Percentiles rank a stretch among this genome's conserved stretches.
Conservation (phyloP, 192 early-diverging fungal species). For the Spinellus fusiger region DNA sequence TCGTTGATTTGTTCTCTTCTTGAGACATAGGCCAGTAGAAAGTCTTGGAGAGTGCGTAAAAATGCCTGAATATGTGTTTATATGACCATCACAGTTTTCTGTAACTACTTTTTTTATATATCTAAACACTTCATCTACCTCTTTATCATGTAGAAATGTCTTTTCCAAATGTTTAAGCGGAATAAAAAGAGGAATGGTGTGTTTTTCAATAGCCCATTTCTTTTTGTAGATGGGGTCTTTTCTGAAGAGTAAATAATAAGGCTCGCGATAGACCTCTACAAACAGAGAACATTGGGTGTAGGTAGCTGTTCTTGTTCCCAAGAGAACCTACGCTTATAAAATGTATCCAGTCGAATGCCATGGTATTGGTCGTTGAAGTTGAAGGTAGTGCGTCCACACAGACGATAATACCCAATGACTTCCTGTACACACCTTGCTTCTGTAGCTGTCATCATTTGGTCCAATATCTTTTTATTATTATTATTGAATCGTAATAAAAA, state of each 20-base stretch:
- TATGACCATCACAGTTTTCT: not conserved
- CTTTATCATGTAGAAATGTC: constrained; percentile 32
- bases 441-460: constrained; percentile 6
- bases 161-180: constrained; percentile 31
- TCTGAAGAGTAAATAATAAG: constrained; percentile 40
- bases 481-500: not conserved
- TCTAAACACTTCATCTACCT: too few relatives aligned
- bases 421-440: constrained; percentile 16
- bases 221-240: not conserved
- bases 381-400: constrained; percentile 31
- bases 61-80: constrained; percentile 4
- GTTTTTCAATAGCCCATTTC: constrained; percentile 25
- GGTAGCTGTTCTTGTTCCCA: not conserved
- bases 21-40: constrained; percentile 20
- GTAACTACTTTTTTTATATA: not conserved
- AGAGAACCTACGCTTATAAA: constrained; percentile 34
- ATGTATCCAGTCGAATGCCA: constrained; percentile 46
- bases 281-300: too few relatives aligned
- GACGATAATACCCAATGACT: constrained; percentile 22
- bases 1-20: constrained; percentile 25
- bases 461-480: not conserved
- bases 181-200: constrained; percentile 49
- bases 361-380: constrained; percentile 22
- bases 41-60: constrained; percentile 24
- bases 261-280: constrained; percentile 44